These are phyloP conservation scores for Solanum rostratum DNA, from an alignment of 257 asterid species.

Conservation along the genomic window DNA sequence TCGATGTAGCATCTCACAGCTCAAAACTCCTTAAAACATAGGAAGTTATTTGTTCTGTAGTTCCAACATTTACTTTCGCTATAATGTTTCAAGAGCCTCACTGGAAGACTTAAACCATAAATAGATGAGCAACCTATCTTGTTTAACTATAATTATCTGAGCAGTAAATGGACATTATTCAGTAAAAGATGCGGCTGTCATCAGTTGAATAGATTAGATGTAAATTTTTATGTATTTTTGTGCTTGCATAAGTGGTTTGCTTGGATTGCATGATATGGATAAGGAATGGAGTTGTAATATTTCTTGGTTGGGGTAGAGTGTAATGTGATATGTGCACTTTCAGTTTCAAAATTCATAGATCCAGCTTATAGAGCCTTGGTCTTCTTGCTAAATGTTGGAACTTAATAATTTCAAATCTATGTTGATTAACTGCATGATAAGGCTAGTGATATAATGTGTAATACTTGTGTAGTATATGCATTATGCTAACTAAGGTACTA, in stretches of 20 bases:
- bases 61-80: neutral
- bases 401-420: neutral
- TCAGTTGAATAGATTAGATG: neutral
- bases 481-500: neutral
- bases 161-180: neutral
- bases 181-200: neutral
- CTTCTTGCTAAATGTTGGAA: neutral
- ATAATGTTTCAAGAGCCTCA: neutral
- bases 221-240: neutral
- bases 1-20: neutral
- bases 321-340: neutral
- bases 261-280: neutral
- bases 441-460: neutral
- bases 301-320: neutral
- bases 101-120: neutral
- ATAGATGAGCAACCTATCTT: neutral
- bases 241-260: neutral
- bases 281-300: neutral
- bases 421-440: neutral
- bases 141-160: neutral
- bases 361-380: neutral
- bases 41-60: neutral
- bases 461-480: neutral
- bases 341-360: neutral
- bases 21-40: neutral